Percentiles rank a stretch among this genome's conserved stretches.
These are phyloP conservation scores for Phtheirospermum japonicum DNA, from an alignment of 257 asterid genomes.

Conservation along the genomic window DNA sequence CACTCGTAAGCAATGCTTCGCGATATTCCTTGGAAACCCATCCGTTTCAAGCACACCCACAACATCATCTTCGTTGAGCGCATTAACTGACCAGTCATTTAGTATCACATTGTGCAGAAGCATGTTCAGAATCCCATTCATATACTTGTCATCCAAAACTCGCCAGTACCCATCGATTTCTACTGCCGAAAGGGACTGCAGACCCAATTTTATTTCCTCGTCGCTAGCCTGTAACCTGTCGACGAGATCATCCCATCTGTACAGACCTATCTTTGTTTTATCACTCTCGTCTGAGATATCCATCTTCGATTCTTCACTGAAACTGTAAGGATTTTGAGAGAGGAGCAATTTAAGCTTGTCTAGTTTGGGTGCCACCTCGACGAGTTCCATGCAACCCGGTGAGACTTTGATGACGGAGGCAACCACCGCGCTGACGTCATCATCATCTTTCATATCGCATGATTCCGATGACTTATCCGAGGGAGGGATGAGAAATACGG, in stretches of 20 bases:
- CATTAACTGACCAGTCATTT: conserved; percentile 66
- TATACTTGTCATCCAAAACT: conserved; percentile 60
- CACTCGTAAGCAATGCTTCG: conserved; percentile 62
- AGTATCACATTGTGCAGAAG: conserved; percentile 55
- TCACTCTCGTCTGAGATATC: conserved; percentile 42
- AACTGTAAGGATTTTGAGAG: conserved; percentile 63
- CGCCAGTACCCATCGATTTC: conserved; percentile 92
- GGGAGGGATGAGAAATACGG: conserved; percentile 86
- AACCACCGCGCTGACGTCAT: conserved; percentile 31
- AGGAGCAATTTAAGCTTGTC: conserved; percentile 81
- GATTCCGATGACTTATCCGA: conserved; percentile 30
- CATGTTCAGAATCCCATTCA: conserved; percentile 57
- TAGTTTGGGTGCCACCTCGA: conserved; percentile 81
- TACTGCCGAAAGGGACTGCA: conserved; percentile 58
- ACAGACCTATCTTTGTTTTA: conserved; percentile 38
- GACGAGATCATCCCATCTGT: conserved; percentile 78
- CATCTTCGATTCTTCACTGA: conserved; percentile 55
- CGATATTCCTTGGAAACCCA: conserved; percentile 66
- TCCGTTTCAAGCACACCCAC: conserved; percentile 54
- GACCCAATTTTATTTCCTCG: conserved; percentile 58
- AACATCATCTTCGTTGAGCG: conserved; percentile 68
- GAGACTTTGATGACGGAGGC: conserved; percentile 74
- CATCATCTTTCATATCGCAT: conserved; percentile 33
- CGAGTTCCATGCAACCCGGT: conserved; percentile 83
- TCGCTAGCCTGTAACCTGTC: conserved; percentile 81